These are phyloP conservation scores for Vigna trinervia DNA, from an alignment of 306 rosid genomes.

Conservation along the genomic window DNA sequence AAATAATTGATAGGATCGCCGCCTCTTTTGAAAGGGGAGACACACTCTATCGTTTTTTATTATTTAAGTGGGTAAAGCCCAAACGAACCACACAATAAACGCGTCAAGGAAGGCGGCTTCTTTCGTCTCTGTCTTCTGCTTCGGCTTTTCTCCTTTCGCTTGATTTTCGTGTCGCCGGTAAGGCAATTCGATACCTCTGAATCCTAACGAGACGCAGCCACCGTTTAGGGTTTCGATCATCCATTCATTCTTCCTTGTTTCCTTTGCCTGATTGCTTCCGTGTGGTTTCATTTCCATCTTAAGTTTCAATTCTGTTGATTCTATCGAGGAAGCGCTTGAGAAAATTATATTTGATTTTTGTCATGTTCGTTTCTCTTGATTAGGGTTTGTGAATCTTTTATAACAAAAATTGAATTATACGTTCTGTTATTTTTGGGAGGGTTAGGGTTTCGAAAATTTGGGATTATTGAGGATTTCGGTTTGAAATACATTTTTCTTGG, in stretches of 20 bases:
- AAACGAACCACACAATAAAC: not conserved
- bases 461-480: conserved; percentile 36
- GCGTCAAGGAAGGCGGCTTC: conserved; percentile 45
- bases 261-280: conserved; percentile 24
- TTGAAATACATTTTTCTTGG: conserved; percentile 35
- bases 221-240: conserved; percentile 57
- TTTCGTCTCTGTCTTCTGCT: not conserved
- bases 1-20: conserved; percentile 15
- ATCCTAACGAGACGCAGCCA: conserved; percentile 45
- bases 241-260: not conserved
- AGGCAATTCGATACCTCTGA: conserved; percentile 75
- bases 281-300: not conserved
- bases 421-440: not conserved
- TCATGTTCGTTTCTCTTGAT: not conserved
- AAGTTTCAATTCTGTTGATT: conserved; percentile 30
- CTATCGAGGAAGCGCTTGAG: conserved; percentile 10
- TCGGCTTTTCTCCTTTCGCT: conserved; percentile 21
- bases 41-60: not conserved
- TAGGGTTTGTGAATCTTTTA: conserved; percentile 39
- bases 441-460: conserved; percentile 46
- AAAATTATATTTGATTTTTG: conserved; percentile 28
- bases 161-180: conserved; percentile 57
- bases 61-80: not conserved
- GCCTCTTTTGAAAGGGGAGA: not conserved
- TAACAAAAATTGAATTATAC: not conserved